Evolutionary conservation across 768 basidiomycete genomes (phyloP).

Genomic region (Piloderma croceum): DNA sequence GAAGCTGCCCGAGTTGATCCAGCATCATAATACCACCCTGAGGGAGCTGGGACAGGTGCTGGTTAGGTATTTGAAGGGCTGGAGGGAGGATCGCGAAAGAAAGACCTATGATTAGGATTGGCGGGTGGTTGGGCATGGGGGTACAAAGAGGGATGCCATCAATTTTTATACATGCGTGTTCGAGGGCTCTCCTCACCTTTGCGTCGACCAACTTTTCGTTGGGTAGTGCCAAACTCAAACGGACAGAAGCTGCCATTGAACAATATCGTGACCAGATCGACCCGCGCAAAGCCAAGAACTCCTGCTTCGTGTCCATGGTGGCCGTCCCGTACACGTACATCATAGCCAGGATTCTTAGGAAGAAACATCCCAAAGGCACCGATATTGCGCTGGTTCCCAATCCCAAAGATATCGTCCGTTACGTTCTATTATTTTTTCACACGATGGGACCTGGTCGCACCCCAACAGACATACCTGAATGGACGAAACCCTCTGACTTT

Average conservation of each 20-base stretch:
- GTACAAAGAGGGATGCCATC: conserved; percentile 83
- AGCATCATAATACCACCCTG: conserved; percentile 92
- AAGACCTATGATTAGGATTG: too few species aligned
- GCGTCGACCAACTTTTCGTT: too few species aligned
- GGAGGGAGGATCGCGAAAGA: conserved; percentile 72
- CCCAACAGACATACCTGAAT: conserved; percentile 83
- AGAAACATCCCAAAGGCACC: conserved; percentile 71
- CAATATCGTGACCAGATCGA: conserved; percentile 68
- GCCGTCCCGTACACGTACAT: conserved; percentile 84
- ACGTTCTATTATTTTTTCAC: background rate
- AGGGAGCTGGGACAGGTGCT: conserved; percentile 83
- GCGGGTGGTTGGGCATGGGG: conserved; percentile 82
- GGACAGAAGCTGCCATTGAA: conserved; percentile 58
- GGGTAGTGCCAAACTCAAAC: too few species aligned
- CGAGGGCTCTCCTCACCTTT: background rate
- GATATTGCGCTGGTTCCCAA: conserved; percentile 74
- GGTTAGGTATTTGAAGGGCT: conserved; percentile 83
- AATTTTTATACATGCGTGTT: conserved; percentile 80
- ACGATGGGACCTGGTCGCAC: conserved; percentile 79
- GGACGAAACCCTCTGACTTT: conserved; percentile 84
- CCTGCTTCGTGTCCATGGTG: conserved; percentile 89
- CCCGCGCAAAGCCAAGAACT: conserved; percentile 75
- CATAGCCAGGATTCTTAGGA: conserved; percentile 63
- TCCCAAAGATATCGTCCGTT: conserved; percentile 77
- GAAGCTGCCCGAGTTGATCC: conserved; percentile 82